Percentiles rank a stretch among this genome's conserved stretches.
Conservation (phyloP, 1,284 basidiomycete genomes). For the Ganoderma sp. region DNA sequence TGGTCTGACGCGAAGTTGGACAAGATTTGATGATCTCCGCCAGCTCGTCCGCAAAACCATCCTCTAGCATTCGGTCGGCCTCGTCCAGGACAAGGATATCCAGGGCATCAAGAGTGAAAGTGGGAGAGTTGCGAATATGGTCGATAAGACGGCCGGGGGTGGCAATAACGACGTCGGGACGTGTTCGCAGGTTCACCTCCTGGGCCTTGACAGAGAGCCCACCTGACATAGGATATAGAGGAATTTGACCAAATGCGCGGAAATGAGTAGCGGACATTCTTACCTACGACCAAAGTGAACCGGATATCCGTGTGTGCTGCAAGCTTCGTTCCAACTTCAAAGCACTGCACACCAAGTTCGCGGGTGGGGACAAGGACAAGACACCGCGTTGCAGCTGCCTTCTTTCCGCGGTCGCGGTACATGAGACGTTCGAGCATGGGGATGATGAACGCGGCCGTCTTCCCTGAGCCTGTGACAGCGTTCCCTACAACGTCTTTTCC, state of each 20-base stretch:
- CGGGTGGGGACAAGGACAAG: conserved; percentile 92
- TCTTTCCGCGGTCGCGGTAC: conserved; percentile 87
- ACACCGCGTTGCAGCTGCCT: conserved; percentile 90
- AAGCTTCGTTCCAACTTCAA: conserved; percentile 87
- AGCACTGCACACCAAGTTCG: conserved; percentile 94
- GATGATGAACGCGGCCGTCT: conserved; percentile 95
- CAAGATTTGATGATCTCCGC: conserved; percentile 92
- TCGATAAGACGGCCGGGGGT: conserved; percentile 97
- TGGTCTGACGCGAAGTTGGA: conserved; percentile 90
- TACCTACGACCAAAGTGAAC: conserved; percentile 89
- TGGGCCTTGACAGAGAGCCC: conserved; percentile 92
- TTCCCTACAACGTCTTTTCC: conserved; percentile 96
- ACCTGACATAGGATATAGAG: conserved; percentile 51
- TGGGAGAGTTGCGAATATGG: conserved; percentile 94
- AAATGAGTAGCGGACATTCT: conserved; percentile 33
- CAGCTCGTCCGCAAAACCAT: conserved; percentile 96
- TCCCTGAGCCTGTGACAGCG: conserved; percentile 95
- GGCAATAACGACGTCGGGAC: conserved; percentile 93
- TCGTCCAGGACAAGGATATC: conserved; percentile 97
- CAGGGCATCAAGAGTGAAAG: conserved; percentile 91
- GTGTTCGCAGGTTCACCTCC: conserved; percentile 81
- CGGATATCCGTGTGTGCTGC: conserved; percentile 88
- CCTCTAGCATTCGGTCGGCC: conserved; percentile 97
- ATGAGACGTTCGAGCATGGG: conserved; percentile 92
- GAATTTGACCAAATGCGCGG: conserved; percentile 18